phyloP scores from a whole-genome alignment of 306 rosid genomes.

The Malus asiatica region DNA sequence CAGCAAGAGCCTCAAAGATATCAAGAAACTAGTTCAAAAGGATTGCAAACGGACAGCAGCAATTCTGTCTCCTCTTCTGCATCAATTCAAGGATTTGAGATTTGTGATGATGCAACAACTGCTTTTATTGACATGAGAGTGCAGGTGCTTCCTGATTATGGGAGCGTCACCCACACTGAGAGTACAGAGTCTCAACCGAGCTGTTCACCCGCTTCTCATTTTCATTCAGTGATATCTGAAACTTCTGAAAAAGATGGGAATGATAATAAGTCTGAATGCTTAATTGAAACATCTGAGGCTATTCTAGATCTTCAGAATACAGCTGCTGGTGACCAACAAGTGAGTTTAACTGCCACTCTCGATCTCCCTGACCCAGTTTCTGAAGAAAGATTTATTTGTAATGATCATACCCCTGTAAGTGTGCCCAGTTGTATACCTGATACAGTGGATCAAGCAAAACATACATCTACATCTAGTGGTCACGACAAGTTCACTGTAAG shows the following conservation, averaged over 20 bases:
- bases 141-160: conserved; percentile 36
- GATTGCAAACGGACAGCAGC: conserved; percentile 55
- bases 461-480: conserved; percentile 31
- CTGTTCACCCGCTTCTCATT: conserved; percentile 28
- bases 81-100: conserved; percentile 76
- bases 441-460: conserved; percentile 24
- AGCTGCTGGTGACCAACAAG: conserved; percentile 17
- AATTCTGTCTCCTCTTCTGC: conserved; percentile 73
- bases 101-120: conserved; percentile 64
- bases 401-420: conserved; percentile 29
- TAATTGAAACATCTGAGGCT: conserved; percentile 27
- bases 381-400: conserved; percentile 38
- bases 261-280: conserved; percentile 25
- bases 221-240: conserved; percentile 34
- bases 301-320: conserved; percentile 34
- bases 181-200: conserved; percentile 31
- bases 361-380: conserved; percentile 28
- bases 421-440: conserved; percentile 26
- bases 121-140: conserved; percentile 51
- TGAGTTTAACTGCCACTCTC: conserved; percentile 18
- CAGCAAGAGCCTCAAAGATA: conserved; percentile 36
- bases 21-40: conserved; percentile 52
- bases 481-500: conserved; percentile 78
- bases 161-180: conserved; percentile 23
- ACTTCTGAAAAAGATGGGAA: conserved; percentile 21